Evolutionary conservation across 345 rosid species (phyloP).

Genomic region (Kernera saxatilis): DNA sequence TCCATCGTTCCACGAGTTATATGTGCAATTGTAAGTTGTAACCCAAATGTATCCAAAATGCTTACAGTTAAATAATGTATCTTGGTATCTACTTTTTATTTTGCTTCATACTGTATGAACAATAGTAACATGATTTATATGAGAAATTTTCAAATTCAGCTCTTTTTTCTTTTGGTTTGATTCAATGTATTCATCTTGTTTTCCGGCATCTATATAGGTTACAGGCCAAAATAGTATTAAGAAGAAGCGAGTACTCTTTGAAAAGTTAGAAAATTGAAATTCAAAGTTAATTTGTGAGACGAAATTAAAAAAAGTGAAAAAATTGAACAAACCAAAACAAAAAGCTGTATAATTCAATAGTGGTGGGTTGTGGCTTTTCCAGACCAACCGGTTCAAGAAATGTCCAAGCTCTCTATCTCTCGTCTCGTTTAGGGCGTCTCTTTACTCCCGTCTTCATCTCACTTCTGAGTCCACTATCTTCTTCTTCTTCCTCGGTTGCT

Average conservation of each 20-base stretch:
- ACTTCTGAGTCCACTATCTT: background rate
- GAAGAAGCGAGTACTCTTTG: too few species aligned
- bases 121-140: background rate
- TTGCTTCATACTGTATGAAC: background rate
- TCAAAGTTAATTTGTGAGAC: too few species aligned
- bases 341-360: too few species aligned
- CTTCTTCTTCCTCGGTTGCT: slow-evolving; percentile 12
- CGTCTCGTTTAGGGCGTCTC: slow-evolving; percentile 7
- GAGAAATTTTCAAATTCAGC: background rate
- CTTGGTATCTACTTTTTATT: background rate
- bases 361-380: too few species aligned
- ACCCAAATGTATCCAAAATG: background rate
- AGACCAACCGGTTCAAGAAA: too few species aligned
- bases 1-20: slow-evolving; percentile 9
- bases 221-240: too few species aligned
- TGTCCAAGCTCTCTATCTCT: background rate
- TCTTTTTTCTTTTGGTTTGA: too few species aligned
- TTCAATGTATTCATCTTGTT: too few species aligned
- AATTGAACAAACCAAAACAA: too few species aligned
- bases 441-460: background rate
- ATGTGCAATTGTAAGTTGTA: background rate
- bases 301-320: too few species aligned
- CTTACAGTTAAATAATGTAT: too few species aligned
- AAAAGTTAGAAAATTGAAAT: too few species aligned
- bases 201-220: background rate